A percentile compares a stretch with the other conserved stretches of the same genome.
Conservation (phyloP, 1,284 basidiomycete species). For the Coniferiporia sulphurascens region DNA sequence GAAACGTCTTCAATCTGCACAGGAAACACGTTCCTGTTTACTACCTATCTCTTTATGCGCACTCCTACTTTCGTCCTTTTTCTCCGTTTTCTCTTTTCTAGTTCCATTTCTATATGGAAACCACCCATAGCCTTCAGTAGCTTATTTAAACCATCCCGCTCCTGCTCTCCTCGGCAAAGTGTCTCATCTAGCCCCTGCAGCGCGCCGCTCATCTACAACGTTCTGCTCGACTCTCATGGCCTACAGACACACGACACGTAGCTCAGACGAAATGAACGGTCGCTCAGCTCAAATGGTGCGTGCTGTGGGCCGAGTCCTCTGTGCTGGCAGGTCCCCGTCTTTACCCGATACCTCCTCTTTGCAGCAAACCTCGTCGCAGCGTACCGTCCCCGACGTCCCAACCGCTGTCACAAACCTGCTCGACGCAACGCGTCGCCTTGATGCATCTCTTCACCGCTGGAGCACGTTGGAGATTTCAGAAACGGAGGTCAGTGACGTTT, state of each 20-base stretch:
- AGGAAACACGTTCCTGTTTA: constrained; percentile 1
- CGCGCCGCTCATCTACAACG: background rate
- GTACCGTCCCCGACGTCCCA: constrained; percentile 43
- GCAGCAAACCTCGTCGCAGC: constrained; percentile 12
- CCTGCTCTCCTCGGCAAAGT: background rate
- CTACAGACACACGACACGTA: background rate
- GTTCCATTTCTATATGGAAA: constrained; percentile 7
- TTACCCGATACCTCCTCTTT: background rate
- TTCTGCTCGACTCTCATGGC: background rate
- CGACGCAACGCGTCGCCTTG: constrained; percentile 81
- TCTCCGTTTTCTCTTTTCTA: background rate
- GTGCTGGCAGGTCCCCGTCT: background rate
- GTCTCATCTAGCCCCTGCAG: background rate
- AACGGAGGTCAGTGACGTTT: constrained; percentile 84
- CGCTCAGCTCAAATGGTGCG: constrained; percentile 1
- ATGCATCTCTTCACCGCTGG: constrained; percentile 80
- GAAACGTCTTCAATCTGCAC: constrained; percentile 3
- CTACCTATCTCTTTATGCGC: background rate
- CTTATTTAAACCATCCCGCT: constrained; percentile 1
- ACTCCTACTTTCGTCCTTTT: background rate
- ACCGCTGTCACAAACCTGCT: constrained; percentile 79
- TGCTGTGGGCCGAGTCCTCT: background rate
- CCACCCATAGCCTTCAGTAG: background rate
- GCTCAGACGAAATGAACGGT: background rate
- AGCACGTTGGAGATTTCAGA: constrained; percentile 63